Percentiles rank a stretch among this genome's conserved stretches.
Evolutionary conservation across 2,329 filamentous ascomycete species (phyloP).

Genomic region (Pleoardoris graminearum): DNA sequence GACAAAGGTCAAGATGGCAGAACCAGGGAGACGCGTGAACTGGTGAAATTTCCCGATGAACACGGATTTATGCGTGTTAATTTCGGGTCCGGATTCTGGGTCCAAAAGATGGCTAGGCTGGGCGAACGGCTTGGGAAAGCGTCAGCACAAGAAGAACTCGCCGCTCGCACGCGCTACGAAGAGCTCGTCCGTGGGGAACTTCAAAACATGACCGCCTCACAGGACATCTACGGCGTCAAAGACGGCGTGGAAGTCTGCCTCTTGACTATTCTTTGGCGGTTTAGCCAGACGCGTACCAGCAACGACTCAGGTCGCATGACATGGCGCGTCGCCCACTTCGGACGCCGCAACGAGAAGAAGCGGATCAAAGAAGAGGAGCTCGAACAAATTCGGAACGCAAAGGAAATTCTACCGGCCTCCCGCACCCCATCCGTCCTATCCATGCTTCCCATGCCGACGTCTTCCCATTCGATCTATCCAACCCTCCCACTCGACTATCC

Average conservation of each 20-base stretch:
- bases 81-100: conserved; percentile 53
- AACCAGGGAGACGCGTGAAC: conserved; percentile 27
- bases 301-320: conserved; percentile 36
- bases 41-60: conserved; percentile 21
- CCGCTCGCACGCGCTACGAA: conserved; percentile 22
- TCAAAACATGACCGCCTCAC: conserved; percentile 45
- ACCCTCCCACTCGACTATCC: conserved; percentile 21
- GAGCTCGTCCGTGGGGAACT: conserved; percentile 38
- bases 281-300: conserved; percentile 34
- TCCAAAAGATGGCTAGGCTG: conserved; percentile 39
- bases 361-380: conserved; percentile 22
- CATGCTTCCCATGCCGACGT: neutral
- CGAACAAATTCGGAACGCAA: conserved; percentile 14
- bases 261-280: conserved; percentile 46
- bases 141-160: conserved; percentile 17
- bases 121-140: conserved; percentile 21
- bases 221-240: conserved; percentile 47
- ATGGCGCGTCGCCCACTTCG: conserved; percentile 41
- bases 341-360: conserved; percentile 7
- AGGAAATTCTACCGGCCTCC: neutral
- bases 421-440: neutral
- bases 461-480: conserved; percentile 20
- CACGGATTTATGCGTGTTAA: conserved; percentile 33
- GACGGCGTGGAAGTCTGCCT: conserved; percentile 33
- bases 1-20: too few relatives aligned